Conservation (phyloP, 2,329 filamentous ascomycete species). For the Phoma sp. region DNA sequence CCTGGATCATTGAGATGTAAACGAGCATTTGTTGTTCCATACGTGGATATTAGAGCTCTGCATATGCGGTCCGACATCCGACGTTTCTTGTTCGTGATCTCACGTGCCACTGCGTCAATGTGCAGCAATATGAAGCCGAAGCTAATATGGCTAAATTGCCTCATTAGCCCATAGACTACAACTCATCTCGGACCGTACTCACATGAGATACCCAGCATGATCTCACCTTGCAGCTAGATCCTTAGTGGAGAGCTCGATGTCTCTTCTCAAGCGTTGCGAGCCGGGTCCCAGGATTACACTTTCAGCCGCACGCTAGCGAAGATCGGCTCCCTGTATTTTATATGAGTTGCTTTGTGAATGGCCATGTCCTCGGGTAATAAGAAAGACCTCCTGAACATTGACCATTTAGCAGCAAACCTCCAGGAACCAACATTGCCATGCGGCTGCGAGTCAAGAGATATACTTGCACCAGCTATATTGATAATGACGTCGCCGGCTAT, state of each 20-base stretch:
- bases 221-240: conserved; percentile 4
- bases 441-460: not conserved
- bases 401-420: not conserved
- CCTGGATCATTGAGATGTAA: conserved; percentile 5
- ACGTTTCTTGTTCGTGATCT: conserved; percentile 6
- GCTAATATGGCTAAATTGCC: conserved; percentile 20
- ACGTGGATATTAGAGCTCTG: conserved; percentile 16
- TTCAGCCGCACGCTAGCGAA: not conserved
- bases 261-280: not conserved
- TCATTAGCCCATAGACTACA: conserved; percentile 11
- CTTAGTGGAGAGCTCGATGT: not conserved
- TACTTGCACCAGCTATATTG: not conserved
- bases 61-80: conserved; percentile 16
- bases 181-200: conserved; percentile 4
- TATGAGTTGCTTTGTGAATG: not conserved
- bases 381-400: not conserved
- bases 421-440: not conserved
- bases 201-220: conserved; percentile 2
- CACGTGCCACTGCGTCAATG: conserved; percentile 17
- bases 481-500: not conserved
- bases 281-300: not conserved
- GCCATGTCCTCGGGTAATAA: not conserved
- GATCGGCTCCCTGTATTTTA: not conserved
- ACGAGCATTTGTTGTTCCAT: conserved; percentile 11
- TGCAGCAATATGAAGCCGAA: conserved; percentile 16